A percentile compares a stretch with the other conserved stretches of the same genome.
phyloP scores from a whole-genome alignment of 129 eudicot species.

The Scalesia atractyloides region DNA sequence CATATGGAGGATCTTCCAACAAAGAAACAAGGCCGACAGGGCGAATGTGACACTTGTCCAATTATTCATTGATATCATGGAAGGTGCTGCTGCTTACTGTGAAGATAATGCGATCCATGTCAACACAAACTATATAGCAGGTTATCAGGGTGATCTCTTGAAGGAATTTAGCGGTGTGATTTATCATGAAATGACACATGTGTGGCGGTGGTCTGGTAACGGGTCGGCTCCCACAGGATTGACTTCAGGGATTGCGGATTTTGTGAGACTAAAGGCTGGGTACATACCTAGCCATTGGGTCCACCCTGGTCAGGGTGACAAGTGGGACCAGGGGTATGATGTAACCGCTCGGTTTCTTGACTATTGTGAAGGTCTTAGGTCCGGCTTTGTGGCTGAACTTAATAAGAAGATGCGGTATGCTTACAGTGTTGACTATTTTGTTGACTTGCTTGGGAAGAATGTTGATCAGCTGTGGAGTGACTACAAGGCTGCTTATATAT shows the following conservation, averaged over 20 bases:
- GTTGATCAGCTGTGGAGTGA: slow-evolving; percentile 46
- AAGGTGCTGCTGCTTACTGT: slow-evolving; percentile 43
- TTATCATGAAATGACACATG: slow-evolving; percentile 60
- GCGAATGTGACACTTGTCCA: slow-evolving; percentile 26
- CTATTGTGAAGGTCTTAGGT: slow-evolving; percentile 34
- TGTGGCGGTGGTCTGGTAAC: slow-evolving; percentile 64
- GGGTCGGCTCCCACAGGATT: slow-evolving; percentile 44
- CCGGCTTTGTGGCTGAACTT: slow-evolving; percentile 46
- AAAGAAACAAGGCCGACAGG: slow-evolving; percentile 10
- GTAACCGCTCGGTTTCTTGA: slow-evolving; percentile 45
- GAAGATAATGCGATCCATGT: slow-evolving; percentile 37
- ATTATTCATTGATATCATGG: slow-evolving; percentile 40
- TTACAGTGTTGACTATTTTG: slow-evolving; percentile 35
- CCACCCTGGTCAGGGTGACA: slow-evolving; percentile 37
- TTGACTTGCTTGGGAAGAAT: slow-evolving; percentile 39
- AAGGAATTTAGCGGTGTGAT: slow-evolving; percentile 43
- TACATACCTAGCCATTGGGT: slow-evolving; percentile 39
- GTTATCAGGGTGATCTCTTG: slow-evolving; percentile 38
- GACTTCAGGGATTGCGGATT: slow-evolving; percentile 50
- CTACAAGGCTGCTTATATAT: slow-evolving; percentile 32
- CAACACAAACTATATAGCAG: slow-evolving; percentile 37
- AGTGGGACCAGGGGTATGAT: slow-evolving; percentile 53
- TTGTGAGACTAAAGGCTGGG: slow-evolving; percentile 41
- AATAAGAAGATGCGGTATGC: slow-evolving; percentile 43
- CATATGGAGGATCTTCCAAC: slow-evolving; percentile 29